These are phyloP conservation scores for Marasmius fiardii DNA, from an alignment of 1,284 basidiomycete genomes.

Conservation along the genomic window DNA sequence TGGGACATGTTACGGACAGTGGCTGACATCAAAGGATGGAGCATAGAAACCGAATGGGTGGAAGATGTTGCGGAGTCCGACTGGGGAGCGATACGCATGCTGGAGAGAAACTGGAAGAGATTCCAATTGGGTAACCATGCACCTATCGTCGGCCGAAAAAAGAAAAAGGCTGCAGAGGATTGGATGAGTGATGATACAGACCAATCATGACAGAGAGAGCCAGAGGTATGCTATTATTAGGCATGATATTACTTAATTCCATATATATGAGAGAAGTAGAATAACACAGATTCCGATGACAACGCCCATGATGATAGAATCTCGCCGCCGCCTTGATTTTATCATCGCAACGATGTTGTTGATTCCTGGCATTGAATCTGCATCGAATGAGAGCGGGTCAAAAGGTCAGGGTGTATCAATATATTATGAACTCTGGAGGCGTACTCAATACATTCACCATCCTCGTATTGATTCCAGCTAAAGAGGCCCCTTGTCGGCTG, in stretches of 20 bases:
- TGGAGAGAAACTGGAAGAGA: slow-evolving; percentile 64
- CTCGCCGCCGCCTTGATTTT: slow-evolving; percentile 83
- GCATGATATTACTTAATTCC: slow-evolving; percentile 21
- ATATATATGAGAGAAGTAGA: slow-evolving; percentile 76
- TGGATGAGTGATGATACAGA: slow-evolving; percentile 9
- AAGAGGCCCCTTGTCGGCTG: slow-evolving; percentile 72
- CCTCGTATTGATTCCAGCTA: slow-evolving; percentile 77
- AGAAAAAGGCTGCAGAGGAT: slow-evolving; percentile 2
- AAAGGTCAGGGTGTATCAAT: neutral
- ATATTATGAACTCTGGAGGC: slow-evolving; percentile 21
- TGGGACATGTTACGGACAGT: slow-evolving; percentile 67
- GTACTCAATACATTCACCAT: slow-evolving; percentile 82
- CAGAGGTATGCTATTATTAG: neutral
- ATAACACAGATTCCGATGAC: slow-evolving; percentile 85
- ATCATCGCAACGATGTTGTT: slow-evolving; percentile 93
- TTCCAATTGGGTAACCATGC: slow-evolving; percentile 50
- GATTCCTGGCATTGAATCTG: slow-evolving; percentile 89
- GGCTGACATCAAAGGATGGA: slow-evolving; percentile 65
- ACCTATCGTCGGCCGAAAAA: slow-evolving; percentile 3
- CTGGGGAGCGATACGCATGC: slow-evolving; percentile 61
- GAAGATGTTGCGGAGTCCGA: slow-evolving; percentile 31
- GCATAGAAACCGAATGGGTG: slow-evolving; percentile 56
- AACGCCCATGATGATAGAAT: slow-evolving; percentile 86
- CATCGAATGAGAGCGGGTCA: neutral
- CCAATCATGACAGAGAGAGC: neutral